These are phyloP conservation scores for Protea cynaroides DNA, from an alignment of 164 flowering plant genomes.

Conservation along the genomic window DNA sequence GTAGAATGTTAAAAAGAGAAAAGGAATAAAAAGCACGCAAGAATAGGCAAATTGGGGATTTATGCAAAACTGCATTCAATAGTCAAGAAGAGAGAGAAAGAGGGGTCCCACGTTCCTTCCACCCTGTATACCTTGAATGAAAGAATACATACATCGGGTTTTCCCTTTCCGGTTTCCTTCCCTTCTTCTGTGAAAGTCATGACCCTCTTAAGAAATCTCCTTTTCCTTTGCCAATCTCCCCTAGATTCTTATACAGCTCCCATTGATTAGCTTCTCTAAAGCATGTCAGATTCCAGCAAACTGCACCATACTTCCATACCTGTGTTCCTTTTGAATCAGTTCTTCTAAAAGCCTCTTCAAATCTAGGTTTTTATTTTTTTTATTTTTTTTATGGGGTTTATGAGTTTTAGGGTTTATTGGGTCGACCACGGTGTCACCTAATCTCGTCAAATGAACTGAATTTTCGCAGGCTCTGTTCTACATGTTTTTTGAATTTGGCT, in stretches of 20 bases:
- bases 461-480: background rate
- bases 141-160: too few relatives aligned
- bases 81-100: too few relatives aligned
- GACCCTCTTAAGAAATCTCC: background rate
- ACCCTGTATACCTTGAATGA: too few relatives aligned
- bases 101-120: too few relatives aligned
- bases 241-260: slow-evolving; percentile 2
- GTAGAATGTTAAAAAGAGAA: too few relatives aligned
- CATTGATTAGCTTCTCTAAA: background rate
- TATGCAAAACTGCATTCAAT: too few relatives aligned
- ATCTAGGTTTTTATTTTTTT: too few relatives aligned
- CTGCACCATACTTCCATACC: background rate
- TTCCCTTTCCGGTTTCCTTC: background rate
- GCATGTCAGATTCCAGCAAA: slow-evolving; percentile 1
- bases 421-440: background rate
- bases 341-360: background rate
- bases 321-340: background rate
- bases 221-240: background rate
- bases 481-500: background rate
- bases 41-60: too few relatives aligned
- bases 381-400: slow-evolving; percentile 1
- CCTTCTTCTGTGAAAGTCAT: background rate
- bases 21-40: too few relatives aligned
- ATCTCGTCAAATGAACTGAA: background rate
- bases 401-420: background rate